Evolutionary conservation across 139 green algal species (phyloP), one percentile per base, ranked within the genome.

Genomic region (Tetratostichococcus sp.): DNA sequence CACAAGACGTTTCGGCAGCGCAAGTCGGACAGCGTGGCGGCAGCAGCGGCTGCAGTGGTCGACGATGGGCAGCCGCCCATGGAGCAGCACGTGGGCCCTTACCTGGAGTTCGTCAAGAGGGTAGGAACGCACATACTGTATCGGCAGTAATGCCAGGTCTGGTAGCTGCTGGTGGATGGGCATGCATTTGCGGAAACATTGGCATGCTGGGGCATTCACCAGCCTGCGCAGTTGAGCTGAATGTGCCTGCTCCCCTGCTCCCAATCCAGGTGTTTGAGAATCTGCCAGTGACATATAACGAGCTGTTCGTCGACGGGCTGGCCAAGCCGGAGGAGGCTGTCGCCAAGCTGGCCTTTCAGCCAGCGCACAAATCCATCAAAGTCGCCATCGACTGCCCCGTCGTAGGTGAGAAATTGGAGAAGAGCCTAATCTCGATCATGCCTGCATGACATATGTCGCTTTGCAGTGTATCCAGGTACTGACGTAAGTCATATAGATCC

Each of bases 341-440:
- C 26, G 31, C 43, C 34, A 57, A 30, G 69, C 76, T 65, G 2
- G 72, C 86, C 31, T 75, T 82, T 33, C 58, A 85, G 1, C 81
- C 86, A 5, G 81, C 78, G 30, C 31, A 23, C 34, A 71, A 78
- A 2, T 95, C 87, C 2, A 95, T 97, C 88, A 95, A 94, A 79
- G 79, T 98, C n/a, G 77, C 96, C 4, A 86, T 84, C 6, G 94
- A 98, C 80, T 90, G 80, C 73, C 91, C 93, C 0, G 74, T 97
- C 30, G 86, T 92, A 42, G 86, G 89, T 92, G 75, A 43, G 76
- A 39, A 43, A 66, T 4, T 62, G 16, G 6, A 22, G 17, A 30
- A 34, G 70, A 30, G n/a, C 23, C n/a, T 23, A 57, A 14, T n/a
- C 35, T 80, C 57, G 35, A 34, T 28, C 22, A 33, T 33, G 22